Conservation (phyloP, 2,329 filamentous ascomycete species). For the Pseudocercospora cruenta region DNA sequence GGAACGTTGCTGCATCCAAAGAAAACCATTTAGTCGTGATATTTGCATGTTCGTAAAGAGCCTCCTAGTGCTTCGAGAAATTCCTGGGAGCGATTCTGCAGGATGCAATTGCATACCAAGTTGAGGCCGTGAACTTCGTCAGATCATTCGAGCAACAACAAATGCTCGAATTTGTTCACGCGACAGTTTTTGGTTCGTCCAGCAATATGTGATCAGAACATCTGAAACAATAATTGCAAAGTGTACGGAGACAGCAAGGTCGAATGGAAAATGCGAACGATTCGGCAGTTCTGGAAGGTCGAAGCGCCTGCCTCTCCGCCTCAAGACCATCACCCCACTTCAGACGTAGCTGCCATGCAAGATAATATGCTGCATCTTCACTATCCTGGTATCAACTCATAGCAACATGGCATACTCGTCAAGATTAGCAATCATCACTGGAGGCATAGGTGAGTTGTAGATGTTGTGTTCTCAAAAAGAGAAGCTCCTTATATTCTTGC, state of each 20-base stretch:
- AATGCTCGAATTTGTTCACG: no score
- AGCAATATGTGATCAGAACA: no score
- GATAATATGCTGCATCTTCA: not conserved
- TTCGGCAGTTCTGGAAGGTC: not conserved
- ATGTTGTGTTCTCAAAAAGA: not conserved
- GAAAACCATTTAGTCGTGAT: no score
- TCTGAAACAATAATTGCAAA: no score
- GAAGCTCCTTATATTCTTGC: not conserved
- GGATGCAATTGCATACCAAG: no score
- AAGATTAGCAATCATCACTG: slow-evolving; percentile 48
- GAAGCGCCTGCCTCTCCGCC: not conserved
- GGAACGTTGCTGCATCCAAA: no score
- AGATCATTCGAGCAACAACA: no score
- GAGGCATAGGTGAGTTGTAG: slow-evolving; percentile 45
- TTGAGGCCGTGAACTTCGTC: no score
- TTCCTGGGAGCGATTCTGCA: no score
- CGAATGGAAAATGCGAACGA: not conserved
- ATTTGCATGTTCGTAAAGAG: no score
- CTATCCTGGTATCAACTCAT: not conserved
- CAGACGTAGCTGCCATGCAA: not conserved
- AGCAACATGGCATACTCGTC: slow-evolving; percentile 38
- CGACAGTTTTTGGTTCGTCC: no score
- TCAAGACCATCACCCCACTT: not conserved
- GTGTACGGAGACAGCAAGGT: not conserved
- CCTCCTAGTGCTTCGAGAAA: no score